phyloP scores from a whole-genome alignment of 1,284 basidiomycete genomes.

The Irpex lacteus region DNA sequence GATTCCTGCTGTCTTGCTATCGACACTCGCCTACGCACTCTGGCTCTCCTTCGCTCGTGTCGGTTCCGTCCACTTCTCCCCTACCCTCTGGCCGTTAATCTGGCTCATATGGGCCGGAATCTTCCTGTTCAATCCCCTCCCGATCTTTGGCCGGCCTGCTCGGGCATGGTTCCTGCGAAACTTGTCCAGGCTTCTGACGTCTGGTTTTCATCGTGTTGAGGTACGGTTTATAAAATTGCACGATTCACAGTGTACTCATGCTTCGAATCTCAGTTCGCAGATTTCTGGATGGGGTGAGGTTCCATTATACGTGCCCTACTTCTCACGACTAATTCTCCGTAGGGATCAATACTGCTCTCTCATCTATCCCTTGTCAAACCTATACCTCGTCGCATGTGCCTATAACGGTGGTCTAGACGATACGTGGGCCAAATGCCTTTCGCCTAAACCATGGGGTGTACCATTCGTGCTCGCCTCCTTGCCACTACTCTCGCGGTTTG shows the following conservation, averaged over 20 bases:
- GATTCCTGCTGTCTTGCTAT: constrained; percentile 78
- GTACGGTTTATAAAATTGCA: constrained; percentile 34
- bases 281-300: constrained; percentile 79
- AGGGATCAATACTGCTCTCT: constrained; percentile 86
- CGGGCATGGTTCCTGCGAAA: constrained; percentile 81
- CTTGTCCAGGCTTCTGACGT: constrained; percentile 59
- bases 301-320: neutral
- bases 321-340: constrained; percentile 18
- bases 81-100: constrained; percentile 77
- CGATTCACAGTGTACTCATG: neutral
- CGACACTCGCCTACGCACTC: constrained; percentile 79
- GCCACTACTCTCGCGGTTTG: constrained; percentile 72
- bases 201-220: constrained; percentile 76
- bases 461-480: constrained; percentile 54
- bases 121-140: constrained; percentile 78
- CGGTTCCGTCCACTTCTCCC: constrained; percentile 43
- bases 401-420: constrained; percentile 57
- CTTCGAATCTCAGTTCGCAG: constrained; percentile 53
- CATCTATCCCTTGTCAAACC: constrained; percentile 67
- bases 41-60: constrained; percentile 80
- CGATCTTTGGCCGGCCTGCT: constrained; percentile 60
- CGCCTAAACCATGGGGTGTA: constrained; percentile 53
- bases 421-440: constrained; percentile 41
- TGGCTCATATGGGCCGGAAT: constrained; percentile 72
- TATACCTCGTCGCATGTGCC: constrained; percentile 75